These are phyloP conservation scores for Hypoxylon subgilvum DNA, from an alignment of 495 filamentous ascomycete genomes.

Conservation along the genomic window DNA sequence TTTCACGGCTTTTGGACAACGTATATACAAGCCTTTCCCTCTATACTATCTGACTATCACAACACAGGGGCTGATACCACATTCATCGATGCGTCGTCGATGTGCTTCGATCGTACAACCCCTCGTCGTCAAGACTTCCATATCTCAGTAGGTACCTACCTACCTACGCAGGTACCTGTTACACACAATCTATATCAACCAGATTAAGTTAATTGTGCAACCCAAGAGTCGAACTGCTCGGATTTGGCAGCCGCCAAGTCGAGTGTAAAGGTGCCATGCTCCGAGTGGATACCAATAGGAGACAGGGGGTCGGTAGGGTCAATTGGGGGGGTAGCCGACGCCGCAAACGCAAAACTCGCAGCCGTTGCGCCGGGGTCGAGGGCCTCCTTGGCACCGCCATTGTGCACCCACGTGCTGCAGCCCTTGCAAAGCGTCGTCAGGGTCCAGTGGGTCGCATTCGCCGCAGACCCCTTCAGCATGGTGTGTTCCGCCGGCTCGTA, in stretches of 20 bases:
- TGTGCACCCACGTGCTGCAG: conserved; percentile 48
- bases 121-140: too few species aligned
- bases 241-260: conserved; percentile 49
- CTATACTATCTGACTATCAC: too few species aligned
- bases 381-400: conserved; percentile 27
- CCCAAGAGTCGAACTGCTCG: conserved; percentile 45
- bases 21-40: too few species aligned
- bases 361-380: conserved; percentile 47
- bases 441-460: conserved; percentile 58
- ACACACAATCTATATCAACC: too few species aligned
- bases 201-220: conserved; percentile 38
- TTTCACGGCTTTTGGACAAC: too few species aligned
- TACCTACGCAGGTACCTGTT: too few species aligned
- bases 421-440: conserved; percentile 53
- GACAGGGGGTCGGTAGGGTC: conserved; percentile 43
- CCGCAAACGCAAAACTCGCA: conserved; percentile 49
- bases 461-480: conserved; percentile 49
- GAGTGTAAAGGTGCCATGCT: conserved; percentile 43
- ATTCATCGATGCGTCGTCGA: too few species aligned
- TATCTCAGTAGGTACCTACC: too few species aligned
- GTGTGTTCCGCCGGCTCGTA: conserved; percentile 53
- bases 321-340: conserved; percentile 40
- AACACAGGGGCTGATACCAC: too few species aligned
- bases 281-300: conserved; percentile 51
- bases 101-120: too few species aligned